These are phyloP conservation scores for Pichia manshurica DNA, from an alignment of 805 yeast genomes.

Conservation along the genomic window DNA sequence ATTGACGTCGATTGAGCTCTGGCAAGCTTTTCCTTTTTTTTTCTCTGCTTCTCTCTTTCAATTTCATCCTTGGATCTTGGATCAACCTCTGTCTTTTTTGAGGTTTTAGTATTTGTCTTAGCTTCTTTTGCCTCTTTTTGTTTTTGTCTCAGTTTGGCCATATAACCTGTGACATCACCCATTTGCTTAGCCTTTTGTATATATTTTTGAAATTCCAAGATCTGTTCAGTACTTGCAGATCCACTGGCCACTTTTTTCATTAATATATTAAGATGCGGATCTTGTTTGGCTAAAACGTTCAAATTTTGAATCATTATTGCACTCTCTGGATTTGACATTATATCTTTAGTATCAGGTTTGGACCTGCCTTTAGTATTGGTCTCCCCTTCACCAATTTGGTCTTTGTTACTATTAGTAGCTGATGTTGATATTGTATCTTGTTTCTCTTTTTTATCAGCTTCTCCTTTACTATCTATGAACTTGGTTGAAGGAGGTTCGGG, in stretches of 20 bases:
- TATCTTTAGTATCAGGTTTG: slow-evolving; percentile 20
- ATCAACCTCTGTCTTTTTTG: no score
- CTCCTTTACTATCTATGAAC: no score
- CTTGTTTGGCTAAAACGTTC: slow-evolving; percentile 74
- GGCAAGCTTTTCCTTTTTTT: slow-evolving; percentile 10
- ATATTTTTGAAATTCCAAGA: slow-evolving; percentile 71
- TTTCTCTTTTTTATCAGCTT: no score
- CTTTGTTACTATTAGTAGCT: no score
- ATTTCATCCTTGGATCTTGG: no score
- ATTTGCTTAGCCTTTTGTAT: slow-evolving; percentile 72
- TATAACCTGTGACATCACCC: slow-evolving; percentile 41
- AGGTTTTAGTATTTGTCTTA: no score
- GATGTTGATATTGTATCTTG: no score
- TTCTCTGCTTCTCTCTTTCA: neutral
- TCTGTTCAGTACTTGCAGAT: slow-evolving; percentile 63
- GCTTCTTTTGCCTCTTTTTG: slow-evolving; percentile 16
- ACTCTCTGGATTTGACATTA: slow-evolving; percentile 49
- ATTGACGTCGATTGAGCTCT: neutral
- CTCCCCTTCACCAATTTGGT: no score
- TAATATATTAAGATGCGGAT: slow-evolving; percentile 56
- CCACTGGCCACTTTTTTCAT: slow-evolving; percentile 89
- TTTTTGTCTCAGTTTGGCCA: slow-evolving; percentile 20
- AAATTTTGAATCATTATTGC: slow-evolving; percentile 80
- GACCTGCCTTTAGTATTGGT: neutral
- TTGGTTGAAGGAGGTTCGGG: no score